Percentiles rank a stretch among this genome's conserved stretches.
These are phyloP conservation scores for Rhododendron williamsianum DNA, from an alignment of 148 eudicot species.

Conservation along the genomic window DNA sequence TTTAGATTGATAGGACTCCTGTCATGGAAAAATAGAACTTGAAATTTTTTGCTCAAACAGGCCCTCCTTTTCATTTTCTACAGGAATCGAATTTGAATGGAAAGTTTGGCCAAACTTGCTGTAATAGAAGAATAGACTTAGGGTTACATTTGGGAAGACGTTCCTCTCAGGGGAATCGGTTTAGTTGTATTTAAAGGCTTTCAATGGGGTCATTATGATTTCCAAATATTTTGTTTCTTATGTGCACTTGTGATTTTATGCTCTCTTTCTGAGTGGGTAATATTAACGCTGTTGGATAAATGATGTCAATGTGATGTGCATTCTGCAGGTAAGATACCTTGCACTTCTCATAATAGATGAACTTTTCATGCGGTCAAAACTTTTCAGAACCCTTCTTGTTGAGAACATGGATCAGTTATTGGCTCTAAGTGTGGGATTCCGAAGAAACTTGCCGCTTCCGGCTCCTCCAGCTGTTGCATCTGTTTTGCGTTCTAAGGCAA, in stretches of 20 bases:
- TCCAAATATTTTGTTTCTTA: constrained; percentile 1
- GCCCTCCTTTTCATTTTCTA: background rate
- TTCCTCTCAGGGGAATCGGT: background rate
- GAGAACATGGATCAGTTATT: constrained; percentile 77
- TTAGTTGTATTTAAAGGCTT: background rate
- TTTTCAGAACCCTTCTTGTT: constrained; percentile 65
- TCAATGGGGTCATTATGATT: background rate
- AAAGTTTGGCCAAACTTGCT: background rate
- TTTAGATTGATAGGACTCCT: background rate
- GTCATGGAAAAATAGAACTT: background rate
- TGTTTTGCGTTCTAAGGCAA: constrained; percentile 67
- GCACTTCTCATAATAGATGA: constrained; percentile 83
- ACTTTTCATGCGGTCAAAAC: constrained; percentile 87
- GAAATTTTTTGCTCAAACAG: background rate
- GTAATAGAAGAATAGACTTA: background rate
- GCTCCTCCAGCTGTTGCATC: constrained; percentile 70
- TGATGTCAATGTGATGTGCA: background rate
- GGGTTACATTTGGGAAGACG: background rate
- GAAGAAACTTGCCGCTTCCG: constrained; percentile 75
- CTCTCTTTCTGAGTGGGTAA: background rate
- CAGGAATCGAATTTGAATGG: background rate
- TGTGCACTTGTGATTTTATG: background rate
- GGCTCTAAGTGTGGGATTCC: constrained; percentile 77
- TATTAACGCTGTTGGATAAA: background rate
- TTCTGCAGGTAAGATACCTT: constrained; percentile 73